A percentile compares a stretch with the other conserved stretches of the same genome.
phyloP scores from a whole-genome alignment of 495 filamentous ascomycete species.

The Penicillium bialowiezense region DNA sequence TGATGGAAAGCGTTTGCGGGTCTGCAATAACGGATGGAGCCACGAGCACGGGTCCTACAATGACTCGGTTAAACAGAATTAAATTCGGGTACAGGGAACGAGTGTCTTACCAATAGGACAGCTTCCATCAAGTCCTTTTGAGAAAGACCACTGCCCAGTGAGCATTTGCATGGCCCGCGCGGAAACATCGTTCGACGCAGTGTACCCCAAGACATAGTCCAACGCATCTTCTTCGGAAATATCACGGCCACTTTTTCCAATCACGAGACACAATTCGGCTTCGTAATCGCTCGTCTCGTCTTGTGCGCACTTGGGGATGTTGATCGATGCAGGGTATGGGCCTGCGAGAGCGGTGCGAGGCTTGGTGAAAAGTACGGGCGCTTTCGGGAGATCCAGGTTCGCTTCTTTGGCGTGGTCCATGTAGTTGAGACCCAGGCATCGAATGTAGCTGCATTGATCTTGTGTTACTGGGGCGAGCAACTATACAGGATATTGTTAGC shows the following conservation, averaged over 20 bases:
- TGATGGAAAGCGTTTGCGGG: constrained; percentile 28
- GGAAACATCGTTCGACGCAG: constrained; percentile 38
- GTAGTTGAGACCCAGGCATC: constrained; percentile 48
- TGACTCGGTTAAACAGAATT: not conserved
- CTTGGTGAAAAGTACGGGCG: constrained; percentile 46
- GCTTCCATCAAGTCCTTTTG: constrained; percentile 40
- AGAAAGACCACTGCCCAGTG: constrained; percentile 41
- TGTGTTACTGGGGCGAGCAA: constrained; percentile 32
- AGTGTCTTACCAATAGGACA: constrained; percentile 27
- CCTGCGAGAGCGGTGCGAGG: constrained; percentile 41
- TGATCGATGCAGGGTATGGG: constrained; percentile 40
- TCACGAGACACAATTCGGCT: constrained; percentile 41
- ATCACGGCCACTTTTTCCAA: constrained; percentile 38
- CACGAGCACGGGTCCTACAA: constrained; percentile 37
- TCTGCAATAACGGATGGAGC: constrained; percentile 30
- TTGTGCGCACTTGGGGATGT: constrained; percentile 42
- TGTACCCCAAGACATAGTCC: constrained; percentile 44
- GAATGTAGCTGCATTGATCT: constrained; percentile 35
- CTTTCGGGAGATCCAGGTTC: constrained; percentile 35
- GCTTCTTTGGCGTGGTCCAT: constrained; percentile 40
- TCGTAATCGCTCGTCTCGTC: constrained; percentile 50
- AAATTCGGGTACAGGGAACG: not conserved
- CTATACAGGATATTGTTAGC: constrained; percentile 4
- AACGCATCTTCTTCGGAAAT: constrained; percentile 38
- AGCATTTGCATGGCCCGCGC: constrained; percentile 33